phyloP scores from a whole-genome alignment of 1,284 basidiomycete genomes.

The Trametes versicolor region DNA sequence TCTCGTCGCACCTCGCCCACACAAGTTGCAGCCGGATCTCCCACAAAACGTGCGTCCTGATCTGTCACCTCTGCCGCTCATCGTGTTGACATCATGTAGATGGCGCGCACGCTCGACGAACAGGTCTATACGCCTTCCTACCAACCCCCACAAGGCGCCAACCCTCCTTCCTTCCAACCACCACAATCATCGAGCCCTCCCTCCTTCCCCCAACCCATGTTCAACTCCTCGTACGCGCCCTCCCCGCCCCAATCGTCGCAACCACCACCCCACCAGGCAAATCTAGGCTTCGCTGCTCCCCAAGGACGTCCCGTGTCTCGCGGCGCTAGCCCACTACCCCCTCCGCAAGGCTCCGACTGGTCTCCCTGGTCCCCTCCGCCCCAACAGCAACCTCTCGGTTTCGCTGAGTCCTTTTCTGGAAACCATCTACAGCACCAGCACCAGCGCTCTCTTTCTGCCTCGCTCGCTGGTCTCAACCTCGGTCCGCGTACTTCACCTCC shows the following conservation, averaged over 20 bases:
- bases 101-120: constrained; percentile 65
- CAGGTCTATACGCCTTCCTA: constrained; percentile 31
- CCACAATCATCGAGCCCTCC: constrained; percentile 9
- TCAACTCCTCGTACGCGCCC: constrained; percentile 28
- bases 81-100: constrained; percentile 50
- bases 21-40: constrained; percentile 66
- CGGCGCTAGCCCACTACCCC: constrained; percentile 41
- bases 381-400: constrained; percentile 35
- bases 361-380: constrained; percentile 44
- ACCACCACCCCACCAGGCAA: constrained; percentile 15
- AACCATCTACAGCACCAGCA: constrained; percentile 35
- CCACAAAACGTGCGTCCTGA: constrained; percentile 65
- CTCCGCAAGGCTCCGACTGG: constrained; percentile 45
- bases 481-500: constrained; percentile 27
- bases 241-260: constrained; percentile 25
- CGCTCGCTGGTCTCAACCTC: constrained; percentile 36
- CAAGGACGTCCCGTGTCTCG: constrained; percentile 31
- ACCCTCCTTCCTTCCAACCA: constrained; percentile 28
- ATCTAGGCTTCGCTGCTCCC: constrained; percentile 39
- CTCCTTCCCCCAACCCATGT: constrained; percentile 31
- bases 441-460: constrained; percentile 37
- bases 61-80: constrained; percentile 21
- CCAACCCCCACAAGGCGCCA: constrained; percentile 27
- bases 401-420: constrained; percentile 31
- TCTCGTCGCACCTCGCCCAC: constrained; percentile 74